Conservation (phyloP, 345 rosid species). For the Hypericum perforatum region DNA sequence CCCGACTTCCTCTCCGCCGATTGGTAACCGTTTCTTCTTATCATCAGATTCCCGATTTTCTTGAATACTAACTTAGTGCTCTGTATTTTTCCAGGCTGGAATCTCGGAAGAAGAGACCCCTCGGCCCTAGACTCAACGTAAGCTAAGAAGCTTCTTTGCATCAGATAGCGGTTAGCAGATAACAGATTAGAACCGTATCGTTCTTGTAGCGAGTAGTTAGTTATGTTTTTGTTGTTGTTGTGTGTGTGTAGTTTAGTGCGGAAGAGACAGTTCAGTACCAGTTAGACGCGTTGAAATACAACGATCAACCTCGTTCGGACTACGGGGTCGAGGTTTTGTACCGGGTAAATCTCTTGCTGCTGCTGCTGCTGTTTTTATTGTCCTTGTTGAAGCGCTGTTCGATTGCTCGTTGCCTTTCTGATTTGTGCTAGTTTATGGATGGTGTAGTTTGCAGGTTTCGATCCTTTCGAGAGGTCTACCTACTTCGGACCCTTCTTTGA, state of each 20-base stretch:
- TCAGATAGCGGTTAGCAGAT: not conserved
- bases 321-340: conserved; percentile 92
- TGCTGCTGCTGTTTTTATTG: not conserved
- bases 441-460: conserved; percentile 88
- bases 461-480: conserved; percentile 86
- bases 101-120: conserved; percentile 74
- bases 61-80: not conserved
- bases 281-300: conserved; percentile 80
- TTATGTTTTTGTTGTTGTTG: no score
- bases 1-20: conserved; percentile 83
- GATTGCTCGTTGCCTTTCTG: not conserved
- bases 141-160: conserved; percentile 3
- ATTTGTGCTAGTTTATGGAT: conserved; percentile 6
- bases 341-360: conserved; percentile 34
- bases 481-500: conserved; percentile 93
- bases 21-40: conserved; percentile 33
- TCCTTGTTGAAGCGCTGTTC: not conserved
- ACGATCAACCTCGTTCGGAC: conserved; percentile 77
- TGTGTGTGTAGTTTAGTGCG: conserved; percentile 62
- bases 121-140: conserved; percentile 85
- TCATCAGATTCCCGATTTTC: not conserved
- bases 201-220: conserved; percentile 6
- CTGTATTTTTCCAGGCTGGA: conserved; percentile 64
- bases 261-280: conserved; percentile 75
- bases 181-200: no score